Evolutionary conservation across 1,284 basidiomycete species (phyloP).

Genomic region (Marasmius tenuissimus): DNA sequence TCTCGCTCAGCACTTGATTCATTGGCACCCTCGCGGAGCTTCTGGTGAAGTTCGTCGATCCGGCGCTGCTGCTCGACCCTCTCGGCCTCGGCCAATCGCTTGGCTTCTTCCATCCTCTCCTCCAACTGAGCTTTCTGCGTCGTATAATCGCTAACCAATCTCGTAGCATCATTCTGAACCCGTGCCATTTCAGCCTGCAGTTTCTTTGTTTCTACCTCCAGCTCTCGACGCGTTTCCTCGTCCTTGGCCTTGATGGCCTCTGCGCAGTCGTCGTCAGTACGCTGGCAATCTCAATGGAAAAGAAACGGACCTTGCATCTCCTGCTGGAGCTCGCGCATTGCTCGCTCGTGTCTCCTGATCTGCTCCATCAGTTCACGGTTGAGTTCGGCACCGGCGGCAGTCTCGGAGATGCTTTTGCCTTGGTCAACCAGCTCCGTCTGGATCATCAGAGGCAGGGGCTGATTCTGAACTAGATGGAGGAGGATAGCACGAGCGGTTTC

Average conservation of each 20-base stretch:
- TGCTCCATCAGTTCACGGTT: constrained; percentile 6
- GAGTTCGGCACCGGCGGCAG: constrained; percentile 4
- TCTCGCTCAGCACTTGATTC: not conserved
- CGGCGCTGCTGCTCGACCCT: constrained; percentile 14
- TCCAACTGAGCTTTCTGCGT: constrained; percentile 33
- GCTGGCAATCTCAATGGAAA: not conserved
- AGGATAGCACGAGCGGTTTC: constrained; percentile 5
- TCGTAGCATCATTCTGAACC: constrained; percentile 24
- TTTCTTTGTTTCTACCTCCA: constrained; percentile 35
- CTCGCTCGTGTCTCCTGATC: constrained; percentile 1
- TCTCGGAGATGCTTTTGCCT: not conserved
- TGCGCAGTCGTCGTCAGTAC: not conserved
- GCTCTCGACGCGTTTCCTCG: constrained; percentile 35
- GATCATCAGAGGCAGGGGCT: constrained; percentile 1
- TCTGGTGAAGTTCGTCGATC: constrained; percentile 15
- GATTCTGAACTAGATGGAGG: not conserved
- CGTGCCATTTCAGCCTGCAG: constrained; percentile 27
- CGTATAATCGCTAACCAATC: constrained; percentile 30
- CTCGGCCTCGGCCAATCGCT: constrained; percentile 2
- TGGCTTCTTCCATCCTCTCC: constrained; percentile 26
- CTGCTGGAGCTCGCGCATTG: not conserved
- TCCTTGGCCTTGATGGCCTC: constrained; percentile 35
- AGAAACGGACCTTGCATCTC: constrained; percentile 1
- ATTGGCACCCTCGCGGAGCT: constrained; percentile 9
- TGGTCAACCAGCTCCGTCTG: constrained; percentile 8